Evolutionary conservation across 2,329 filamentous ascomycete species (phyloP).

Genomic region (Colletotrichum salicis): DNA sequence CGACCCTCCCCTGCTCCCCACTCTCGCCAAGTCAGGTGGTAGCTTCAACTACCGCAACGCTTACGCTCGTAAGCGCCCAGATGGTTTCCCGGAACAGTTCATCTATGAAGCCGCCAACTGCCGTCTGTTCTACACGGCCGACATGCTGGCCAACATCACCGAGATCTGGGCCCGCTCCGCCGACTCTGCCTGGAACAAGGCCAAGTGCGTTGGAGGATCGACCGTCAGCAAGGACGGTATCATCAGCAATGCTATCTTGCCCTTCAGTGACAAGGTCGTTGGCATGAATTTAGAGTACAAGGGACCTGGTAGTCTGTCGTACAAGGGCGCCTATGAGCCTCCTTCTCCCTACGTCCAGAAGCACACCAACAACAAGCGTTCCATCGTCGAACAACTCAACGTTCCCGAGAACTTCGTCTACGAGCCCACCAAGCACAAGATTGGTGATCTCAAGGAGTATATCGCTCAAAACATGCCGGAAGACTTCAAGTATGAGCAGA

Average conservation of each 20-base stretch:
- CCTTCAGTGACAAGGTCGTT: conserved; percentile 13
- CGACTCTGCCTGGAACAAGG: conserved; percentile 49
- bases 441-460: conserved; percentile 4
- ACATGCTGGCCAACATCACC: conserved; percentile 58
- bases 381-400: conserved; percentile 1
- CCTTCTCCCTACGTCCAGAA: conserved; percentile 4
- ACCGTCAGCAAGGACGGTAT: conserved; percentile 26
- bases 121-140: conserved; percentile 63
- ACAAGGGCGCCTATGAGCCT: conserved; percentile 19
- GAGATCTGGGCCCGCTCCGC: conserved; percentile 59
- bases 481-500: background rate
- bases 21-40: conserved; percentile 54
- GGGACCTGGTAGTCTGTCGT: conserved; percentile 28
- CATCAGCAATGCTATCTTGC: conserved; percentile 22
- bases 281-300: conserved; percentile 16
- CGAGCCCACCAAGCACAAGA: background rate
- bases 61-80: conserved; percentile 37
- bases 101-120: conserved; percentile 67
- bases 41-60: conserved; percentile 56
- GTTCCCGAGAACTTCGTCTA: conserved; percentile 9
- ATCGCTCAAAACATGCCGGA: background rate
- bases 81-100: conserved; percentile 64
- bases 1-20: conserved; percentile 23
- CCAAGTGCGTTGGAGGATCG: conserved; percentile 42
- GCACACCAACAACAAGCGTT: background rate